Base-by-base conservation (phyloP, 208 protist genomes). In the Porcisia hertigi region DNA sequence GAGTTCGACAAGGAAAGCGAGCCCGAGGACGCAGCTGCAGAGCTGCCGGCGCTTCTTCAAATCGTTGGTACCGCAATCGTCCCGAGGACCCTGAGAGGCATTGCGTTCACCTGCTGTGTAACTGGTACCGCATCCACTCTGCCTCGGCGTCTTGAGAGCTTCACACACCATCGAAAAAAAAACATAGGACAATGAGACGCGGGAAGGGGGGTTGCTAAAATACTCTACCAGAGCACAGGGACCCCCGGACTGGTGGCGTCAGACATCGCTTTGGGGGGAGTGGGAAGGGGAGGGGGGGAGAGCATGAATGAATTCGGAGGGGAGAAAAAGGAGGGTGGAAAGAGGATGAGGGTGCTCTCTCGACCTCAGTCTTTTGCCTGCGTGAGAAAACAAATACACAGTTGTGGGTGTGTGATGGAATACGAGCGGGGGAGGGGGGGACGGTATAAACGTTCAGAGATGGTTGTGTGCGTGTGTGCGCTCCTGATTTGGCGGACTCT, bases 211-310 rank as follows among this genome's bases (percentile, higher is more conserved):
- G 91, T 86, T 3, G 79, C 84, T 2, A 88, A 57, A 30, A 94
- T 77, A 62, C 86, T 88, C 41, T 86, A 73, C 87, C 90, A 91
- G 67, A 14, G 20, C 85, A n/a, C 88, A 75, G 3, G 84, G 82
- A n/a, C 91, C 84, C 45, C 88, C 86, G 49, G 88, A 90, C 62
- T 91, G 75, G 59, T 82, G 86, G 1, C 85, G 79, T 20, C 86
- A 81, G 18, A 81, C 88, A 63, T 94, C 85, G 66, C 79, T 79
- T 45, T 78, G 77, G 80, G 87, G 81, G 34, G 90, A 75, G 55
- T 81, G 62, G 6, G 88, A 88, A 36, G 43, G 91, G 92, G 23
- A 86, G 63, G 23, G 30, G 30, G 30, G 30, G 30, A 30, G 30
- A 30, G 30, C 30, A 30, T 30, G 30, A 30, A 30, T 30, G 30